Evolutionary conservation across 169 alveolate genomes (phyloP).

Genomic region (Plasmodium vinckei): DNA sequence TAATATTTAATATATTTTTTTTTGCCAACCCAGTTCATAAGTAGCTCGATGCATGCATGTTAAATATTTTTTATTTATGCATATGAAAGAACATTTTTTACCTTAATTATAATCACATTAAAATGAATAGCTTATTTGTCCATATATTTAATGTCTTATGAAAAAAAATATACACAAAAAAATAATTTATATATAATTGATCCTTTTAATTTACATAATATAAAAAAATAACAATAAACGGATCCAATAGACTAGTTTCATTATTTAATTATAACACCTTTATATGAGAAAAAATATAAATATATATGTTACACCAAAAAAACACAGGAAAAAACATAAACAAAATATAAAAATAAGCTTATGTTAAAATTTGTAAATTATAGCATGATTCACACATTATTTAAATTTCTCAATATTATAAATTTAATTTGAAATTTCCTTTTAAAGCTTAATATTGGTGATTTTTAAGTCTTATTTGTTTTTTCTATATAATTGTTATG

Average conservation of each 20-base stretch:
- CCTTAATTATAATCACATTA: background rate
- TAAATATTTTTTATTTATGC: constrained; percentile 1
- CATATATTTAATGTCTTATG: background rate
- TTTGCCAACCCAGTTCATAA: constrained; percentile 14
- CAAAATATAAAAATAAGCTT: constrained; percentile 9
- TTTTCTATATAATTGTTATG: constrained; percentile 19
- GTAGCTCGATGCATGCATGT: constrained; percentile 70
- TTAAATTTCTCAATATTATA: constrained; percentile 19
- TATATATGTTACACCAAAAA: constrained; percentile 5
- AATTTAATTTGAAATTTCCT: constrained; percentile 16
- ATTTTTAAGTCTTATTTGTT: constrained; percentile 27
- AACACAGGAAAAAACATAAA: constrained; percentile 16
- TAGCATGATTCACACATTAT: constrained; percentile 9
- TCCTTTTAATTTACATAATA: constrained; percentile 43
- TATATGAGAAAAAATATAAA: constrained; percentile 6
- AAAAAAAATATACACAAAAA: background rate
- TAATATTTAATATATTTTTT: constrained; percentile 17
- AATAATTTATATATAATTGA: constrained; percentile 12
- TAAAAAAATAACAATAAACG: constrained; percentile 24
- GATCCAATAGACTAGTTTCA: constrained; percentile 40
- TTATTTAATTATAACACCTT: constrained; percentile 40
- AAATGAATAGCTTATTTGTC: background rate
- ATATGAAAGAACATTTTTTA: background rate
- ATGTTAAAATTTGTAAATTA: constrained; percentile 23
- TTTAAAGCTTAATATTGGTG: constrained; percentile 32